Conservation (phyloP, 306 rosid genomes). For the Senna siamea region DNA sequence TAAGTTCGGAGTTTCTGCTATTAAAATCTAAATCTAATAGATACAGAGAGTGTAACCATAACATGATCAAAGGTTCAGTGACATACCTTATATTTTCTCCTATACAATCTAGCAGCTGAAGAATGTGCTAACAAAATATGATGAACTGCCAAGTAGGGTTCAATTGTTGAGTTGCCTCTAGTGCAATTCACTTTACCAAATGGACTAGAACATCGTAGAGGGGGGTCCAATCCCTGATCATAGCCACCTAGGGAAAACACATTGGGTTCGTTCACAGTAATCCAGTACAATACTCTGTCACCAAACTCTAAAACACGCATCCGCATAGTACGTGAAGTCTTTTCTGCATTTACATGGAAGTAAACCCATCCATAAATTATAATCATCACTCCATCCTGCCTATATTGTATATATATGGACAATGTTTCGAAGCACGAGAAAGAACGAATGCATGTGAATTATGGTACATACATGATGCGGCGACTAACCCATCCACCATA, state of each 20-base stretch:
- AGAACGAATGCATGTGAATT: too few species aligned
- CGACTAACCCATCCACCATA: constrained; percentile 85
- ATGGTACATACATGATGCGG: constrained; percentile 52
- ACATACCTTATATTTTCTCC: constrained; percentile 51
- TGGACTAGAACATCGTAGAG: constrained; percentile 65
- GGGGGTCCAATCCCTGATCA: constrained; percentile 57
- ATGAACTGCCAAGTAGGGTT: constrained; percentile 71
- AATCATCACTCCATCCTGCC: too few species aligned
- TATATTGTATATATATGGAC: too few species aligned
- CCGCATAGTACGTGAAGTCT: constrained; percentile 77
- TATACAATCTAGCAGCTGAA: constrained; percentile 60
- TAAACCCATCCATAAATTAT: too few species aligned
- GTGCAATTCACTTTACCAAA: constrained; percentile 47
- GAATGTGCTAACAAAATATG: constrained; percentile 75
- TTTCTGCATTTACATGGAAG: constrained; percentile 66
- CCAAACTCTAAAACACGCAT: constrained; percentile 81
- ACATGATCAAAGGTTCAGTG: neutral
- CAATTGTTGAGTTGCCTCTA: constrained; percentile 65
- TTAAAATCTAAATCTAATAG: too few species aligned
- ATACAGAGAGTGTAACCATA: neutral
- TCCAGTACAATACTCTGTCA: constrained; percentile 69
- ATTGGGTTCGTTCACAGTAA: constrained; percentile 71
- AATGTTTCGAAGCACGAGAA: too few species aligned
- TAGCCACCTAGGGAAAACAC: constrained; percentile 54
- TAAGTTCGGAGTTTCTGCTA: too few species aligned